Evolutionary conservation across 257 asterid genomes (phyloP), one percentile per base, ranked within the genome.

Genomic region (Solanum bukasovii): DNA sequence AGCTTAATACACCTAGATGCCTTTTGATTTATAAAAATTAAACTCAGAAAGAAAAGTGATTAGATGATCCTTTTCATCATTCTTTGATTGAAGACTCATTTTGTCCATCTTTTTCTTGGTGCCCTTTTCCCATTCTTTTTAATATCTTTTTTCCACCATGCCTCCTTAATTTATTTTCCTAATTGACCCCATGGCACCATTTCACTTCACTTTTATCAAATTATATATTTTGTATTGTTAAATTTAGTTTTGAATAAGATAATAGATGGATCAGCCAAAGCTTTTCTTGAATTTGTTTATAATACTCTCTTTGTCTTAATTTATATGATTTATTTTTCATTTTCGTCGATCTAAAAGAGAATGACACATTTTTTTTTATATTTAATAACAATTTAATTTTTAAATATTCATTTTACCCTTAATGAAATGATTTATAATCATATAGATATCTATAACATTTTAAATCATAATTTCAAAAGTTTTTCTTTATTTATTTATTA

Each of bases 251-350:
- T 25, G 40, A 1, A 79, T 4, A 25, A 56, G 65, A 44, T 44
- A 44, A 0, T 44, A 25, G 67, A 79, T 79, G 85, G 10, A 16
- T 14, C 20, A 44, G 67, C 11, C 5, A 27, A 79, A 44, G 9
- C 27, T 5, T 79, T 16, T 27, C 18, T 8, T 44, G 16, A 21
- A 44, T 79, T 79, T 27, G 65, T 44, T 79, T 44, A 27, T 0
- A 25, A 13, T 25, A 5, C 2, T 2, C 5, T 0, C 0, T 63
- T 2, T 23, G 1, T 2, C 5, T 21, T 4, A 21, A 56, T 59
- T 59, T 59, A 7, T 59, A 20, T 56, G 25, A 52, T 52, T 56
- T 44, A 44, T 44, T 44, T 46, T 46, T 46, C 6, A 0, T 46
- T 46, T 46, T 46, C 2, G 0, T 46, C 1, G 0, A 46, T 46